Evolutionary conservation across 2,329 filamentous ascomycete genomes (phyloP).

Genomic region (Fusarium luffae): DNA sequence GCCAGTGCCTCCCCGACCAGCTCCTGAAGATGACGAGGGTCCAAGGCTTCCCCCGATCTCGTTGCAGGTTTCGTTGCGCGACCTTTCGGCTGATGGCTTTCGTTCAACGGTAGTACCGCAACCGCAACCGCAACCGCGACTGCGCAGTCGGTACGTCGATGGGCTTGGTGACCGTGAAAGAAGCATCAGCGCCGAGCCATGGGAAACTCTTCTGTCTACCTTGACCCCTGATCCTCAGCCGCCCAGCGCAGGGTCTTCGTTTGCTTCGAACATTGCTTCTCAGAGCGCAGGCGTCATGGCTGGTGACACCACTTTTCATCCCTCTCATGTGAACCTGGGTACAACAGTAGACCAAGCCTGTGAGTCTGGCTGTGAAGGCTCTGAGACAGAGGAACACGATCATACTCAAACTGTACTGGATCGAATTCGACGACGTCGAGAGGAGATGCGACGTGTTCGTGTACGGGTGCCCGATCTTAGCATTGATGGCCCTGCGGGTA

Average conservation of each 20-base stretch:
- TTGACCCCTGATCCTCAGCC: slow-evolving; percentile 84
- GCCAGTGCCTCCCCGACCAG: not conserved
- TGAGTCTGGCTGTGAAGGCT: slow-evolving; percentile 66
- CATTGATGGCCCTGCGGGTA: slow-evolving; percentile 25
- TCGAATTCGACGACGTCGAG: slow-evolving; percentile 30
- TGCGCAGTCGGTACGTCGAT: slow-evolving; percentile 59
- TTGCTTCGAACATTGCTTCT: slow-evolving; percentile 69
- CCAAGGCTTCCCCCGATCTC: slow-evolving; percentile 1
- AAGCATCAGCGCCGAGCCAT: slow-evolving; percentile 81
- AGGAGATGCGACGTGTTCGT: slow-evolving; percentile 27
- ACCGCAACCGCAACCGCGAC: slow-evolving; percentile 14
- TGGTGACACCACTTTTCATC: slow-evolving; percentile 50
- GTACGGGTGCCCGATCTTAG: slow-evolving; percentile 35
- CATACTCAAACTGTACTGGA: slow-evolving; percentile 47
- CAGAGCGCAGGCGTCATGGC: slow-evolving; percentile 59
- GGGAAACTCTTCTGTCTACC: slow-evolving; percentile 84
- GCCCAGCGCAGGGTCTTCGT: slow-evolving; percentile 84
- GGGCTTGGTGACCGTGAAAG: slow-evolving; percentile 87
- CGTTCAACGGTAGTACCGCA: slow-evolving; percentile 3
- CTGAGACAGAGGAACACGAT: slow-evolving; percentile 65
- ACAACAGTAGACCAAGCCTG: slow-evolving; percentile 55
- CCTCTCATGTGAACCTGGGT: slow-evolving; percentile 52
- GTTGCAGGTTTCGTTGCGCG: slow-evolving; percentile 4
- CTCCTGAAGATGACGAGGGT: not conserved
- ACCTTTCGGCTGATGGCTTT: not conserved